Percentiles rank a stretch among this genome's conserved stretches.
phyloP scores from a whole-genome alignment of 805 yeast genomes.

The Ogataea trehaloabstinens region DNA sequence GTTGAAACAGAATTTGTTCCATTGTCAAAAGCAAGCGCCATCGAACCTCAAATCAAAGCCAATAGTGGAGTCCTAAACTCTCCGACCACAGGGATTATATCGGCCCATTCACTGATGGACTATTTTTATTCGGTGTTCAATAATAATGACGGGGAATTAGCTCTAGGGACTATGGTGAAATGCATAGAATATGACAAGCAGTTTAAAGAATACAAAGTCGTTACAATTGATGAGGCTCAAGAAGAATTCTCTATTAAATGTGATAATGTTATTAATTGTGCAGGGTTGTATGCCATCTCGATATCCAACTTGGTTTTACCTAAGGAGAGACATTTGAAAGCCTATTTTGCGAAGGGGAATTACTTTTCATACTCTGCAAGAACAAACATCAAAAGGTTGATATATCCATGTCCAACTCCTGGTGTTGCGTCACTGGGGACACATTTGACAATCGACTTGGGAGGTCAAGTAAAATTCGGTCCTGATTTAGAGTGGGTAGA shows the following conservation, averaged over 20 bases:
- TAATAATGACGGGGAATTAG: constrained; percentile 59
- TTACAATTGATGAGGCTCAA: constrained; percentile 30
- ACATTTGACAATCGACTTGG: constrained; percentile 80
- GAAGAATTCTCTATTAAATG: constrained; percentile 42
- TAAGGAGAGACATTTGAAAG: constrained; percentile 49
- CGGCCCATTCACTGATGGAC: constrained; percentile 74
- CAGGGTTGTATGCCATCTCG: constrained; percentile 75
- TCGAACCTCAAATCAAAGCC: constrained; percentile 71
- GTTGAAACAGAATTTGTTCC: constrained; percentile 61
- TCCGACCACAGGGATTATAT: constrained; percentile 81
- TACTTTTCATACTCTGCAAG: constrained; percentile 57
- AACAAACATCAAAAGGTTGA: constrained; percentile 47
- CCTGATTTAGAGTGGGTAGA: constrained; percentile 87
- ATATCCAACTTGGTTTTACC: constrained; percentile 73
- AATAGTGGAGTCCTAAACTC: constrained; percentile 61
- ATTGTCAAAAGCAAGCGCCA: constrained; percentile 37
- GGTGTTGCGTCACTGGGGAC: constrained; percentile 79
- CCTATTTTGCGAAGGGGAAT: constrained; percentile 81
- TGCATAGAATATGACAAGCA: constrained; percentile 32
- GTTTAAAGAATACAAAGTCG: constrained; percentile 28
- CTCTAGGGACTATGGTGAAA: constrained; percentile 57
- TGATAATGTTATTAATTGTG: constrained; percentile 67
- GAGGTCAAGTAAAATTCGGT: constrained; percentile 78
- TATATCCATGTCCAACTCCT: constrained; percentile 80
- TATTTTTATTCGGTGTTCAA: constrained; percentile 56